These are phyloP conservation scores for Podila epicladia DNA, from an alignment of 192 early-diverging fungal genomes.

Conservation along the genomic window DNA sequence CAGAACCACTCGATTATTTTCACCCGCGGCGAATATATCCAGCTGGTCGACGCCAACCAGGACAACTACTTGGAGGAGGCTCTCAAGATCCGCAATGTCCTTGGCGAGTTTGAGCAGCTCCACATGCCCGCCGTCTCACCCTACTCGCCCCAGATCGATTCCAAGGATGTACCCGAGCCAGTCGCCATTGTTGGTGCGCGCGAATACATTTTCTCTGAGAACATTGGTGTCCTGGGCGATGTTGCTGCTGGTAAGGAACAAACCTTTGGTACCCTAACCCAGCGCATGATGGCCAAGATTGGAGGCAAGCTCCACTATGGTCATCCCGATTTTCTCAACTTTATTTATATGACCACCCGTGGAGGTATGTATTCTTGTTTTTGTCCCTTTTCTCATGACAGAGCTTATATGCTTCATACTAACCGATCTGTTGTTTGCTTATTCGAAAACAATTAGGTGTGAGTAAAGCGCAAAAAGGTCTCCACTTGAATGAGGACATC, in stretches of 20 bases:
- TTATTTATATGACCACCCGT: slow-evolving; percentile 87
- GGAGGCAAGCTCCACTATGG: slow-evolving; percentile 89
- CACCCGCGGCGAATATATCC: slow-evolving; percentile 87
- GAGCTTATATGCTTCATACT: neutral
- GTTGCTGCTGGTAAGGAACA: slow-evolving; percentile 93
- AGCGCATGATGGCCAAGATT: slow-evolving; percentile 88
- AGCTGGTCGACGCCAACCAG: slow-evolving; percentile 91
- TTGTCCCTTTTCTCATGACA: neutral
- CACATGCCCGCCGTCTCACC: slow-evolving; percentile 72
- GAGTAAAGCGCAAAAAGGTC: slow-evolving; percentile 88
- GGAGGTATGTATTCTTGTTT: slow-evolving; percentile 58
- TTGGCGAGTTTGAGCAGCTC: slow-evolving; percentile 87
- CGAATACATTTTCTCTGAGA: slow-evolving; percentile 89
- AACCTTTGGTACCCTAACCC: slow-evolving; percentile 85
- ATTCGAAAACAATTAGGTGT: slow-evolving; percentile 58
- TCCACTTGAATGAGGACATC: slow-evolving; percentile 94
- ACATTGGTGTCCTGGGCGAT: slow-evolving; percentile 85
- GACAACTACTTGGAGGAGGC: slow-evolving; percentile 94
- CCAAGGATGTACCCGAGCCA: slow-evolving; percentile 61
- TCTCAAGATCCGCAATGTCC: slow-evolving; percentile 86
- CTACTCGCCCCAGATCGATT: slow-evolving; percentile 71
- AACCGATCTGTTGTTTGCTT: neutral
- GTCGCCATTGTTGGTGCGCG: slow-evolving; percentile 90
- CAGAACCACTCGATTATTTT: slow-evolving; percentile 90
- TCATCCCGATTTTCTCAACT: slow-evolving; percentile 91